These are phyloP conservation scores for Annona squamosa DNA, from an alignment of 164 flowering plant genomes.

Conservation along the genomic window DNA sequence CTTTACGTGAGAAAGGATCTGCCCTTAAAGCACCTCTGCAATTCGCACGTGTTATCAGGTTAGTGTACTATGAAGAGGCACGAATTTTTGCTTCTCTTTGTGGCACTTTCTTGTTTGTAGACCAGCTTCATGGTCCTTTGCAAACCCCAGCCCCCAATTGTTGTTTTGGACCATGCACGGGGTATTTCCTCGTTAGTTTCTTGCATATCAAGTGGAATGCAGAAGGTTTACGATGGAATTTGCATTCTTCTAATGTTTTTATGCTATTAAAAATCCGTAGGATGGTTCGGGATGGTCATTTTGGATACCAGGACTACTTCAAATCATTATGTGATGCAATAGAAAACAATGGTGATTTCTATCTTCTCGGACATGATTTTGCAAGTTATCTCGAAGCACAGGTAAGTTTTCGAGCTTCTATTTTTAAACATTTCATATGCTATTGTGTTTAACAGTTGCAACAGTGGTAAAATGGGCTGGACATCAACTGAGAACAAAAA, in stretches of 20 bases:
- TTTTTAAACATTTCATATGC: not conserved
- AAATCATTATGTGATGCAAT: slow-evolving; percentile 42
- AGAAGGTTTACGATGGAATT: not conserved
- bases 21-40: slow-evolving; percentile 33
- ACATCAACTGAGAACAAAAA: not conserved
- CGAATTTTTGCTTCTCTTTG: not conserved
- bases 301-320: slow-evolving; percentile 52
- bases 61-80: slow-evolving; percentile 4
- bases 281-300: slow-evolving; percentile 58
- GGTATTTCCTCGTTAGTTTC: not conserved
- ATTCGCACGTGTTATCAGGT: slow-evolving; percentile 49
- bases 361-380: slow-evolving; percentile 54
- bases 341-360: slow-evolving; percentile 40
- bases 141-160: not conserved
- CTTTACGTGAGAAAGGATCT: slow-evolving; percentile 35
- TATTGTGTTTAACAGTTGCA: not conserved
- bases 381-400: slow-evolving; percentile 55
- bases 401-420: slow-evolving; percentile 18
- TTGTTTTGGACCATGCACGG: too few species aligned
- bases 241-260: not conserved
- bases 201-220: not conserved
- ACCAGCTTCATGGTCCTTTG: not conserved
- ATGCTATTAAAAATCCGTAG: slow-evolving; percentile 14
- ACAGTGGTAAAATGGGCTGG: not conserved
- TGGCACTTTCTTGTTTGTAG: not conserved